Conservation (phyloP, 2,329 filamentous ascomycete species). For the Colletotrichum truncatum region DNA sequence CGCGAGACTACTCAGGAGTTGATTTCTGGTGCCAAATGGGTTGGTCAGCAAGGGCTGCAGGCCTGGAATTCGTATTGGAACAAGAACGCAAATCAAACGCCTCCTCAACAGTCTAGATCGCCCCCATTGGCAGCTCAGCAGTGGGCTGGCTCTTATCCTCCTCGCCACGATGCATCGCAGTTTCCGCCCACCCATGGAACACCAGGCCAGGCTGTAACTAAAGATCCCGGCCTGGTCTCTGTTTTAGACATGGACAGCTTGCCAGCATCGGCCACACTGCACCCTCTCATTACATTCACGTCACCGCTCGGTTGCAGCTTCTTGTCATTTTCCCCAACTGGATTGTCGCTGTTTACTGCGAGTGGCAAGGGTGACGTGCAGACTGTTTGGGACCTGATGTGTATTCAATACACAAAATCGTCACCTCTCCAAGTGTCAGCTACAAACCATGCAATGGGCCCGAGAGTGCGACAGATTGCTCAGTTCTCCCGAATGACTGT, state of each 20-base stretch:
- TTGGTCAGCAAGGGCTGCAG: conserved; percentile 79
- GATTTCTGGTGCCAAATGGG: conserved; percentile 78
- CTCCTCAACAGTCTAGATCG: conserved; percentile 55
- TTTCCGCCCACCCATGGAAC: conserved; percentile 82
- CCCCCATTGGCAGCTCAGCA: conserved; percentile 52
- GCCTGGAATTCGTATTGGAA: conserved; percentile 87
- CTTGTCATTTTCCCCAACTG: conserved; percentile 79
- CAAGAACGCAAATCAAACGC: conserved; percentile 55
- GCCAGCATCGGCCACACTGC: conserved; percentile 58
- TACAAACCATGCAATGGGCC: conserved; percentile 53
- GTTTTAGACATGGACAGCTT: conserved; percentile 76
- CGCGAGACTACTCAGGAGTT: conserved; percentile 82
- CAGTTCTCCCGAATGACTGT: conserved; percentile 92
- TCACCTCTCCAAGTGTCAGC: conserved; percentile 65
- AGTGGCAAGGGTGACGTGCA: conserved; percentile 87
- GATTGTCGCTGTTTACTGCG: conserved; percentile 78
- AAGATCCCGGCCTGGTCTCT: conserved; percentile 79
- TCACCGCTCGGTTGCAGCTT: conserved; percentile 82
- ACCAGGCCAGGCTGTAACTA: conserved; percentile 62
- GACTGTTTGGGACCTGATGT: conserved; percentile 82
- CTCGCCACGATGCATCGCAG: conserved; percentile 58
- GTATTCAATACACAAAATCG: conserved; percentile 69
- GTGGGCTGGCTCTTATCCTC: conserved; percentile 55
- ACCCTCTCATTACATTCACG: conserved; percentile 76
- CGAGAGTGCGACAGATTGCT: conserved; percentile 82